Conservation (phyloP, 1,139 yeast species). For the Yamadazyma pseudoaaseri region DNA sequence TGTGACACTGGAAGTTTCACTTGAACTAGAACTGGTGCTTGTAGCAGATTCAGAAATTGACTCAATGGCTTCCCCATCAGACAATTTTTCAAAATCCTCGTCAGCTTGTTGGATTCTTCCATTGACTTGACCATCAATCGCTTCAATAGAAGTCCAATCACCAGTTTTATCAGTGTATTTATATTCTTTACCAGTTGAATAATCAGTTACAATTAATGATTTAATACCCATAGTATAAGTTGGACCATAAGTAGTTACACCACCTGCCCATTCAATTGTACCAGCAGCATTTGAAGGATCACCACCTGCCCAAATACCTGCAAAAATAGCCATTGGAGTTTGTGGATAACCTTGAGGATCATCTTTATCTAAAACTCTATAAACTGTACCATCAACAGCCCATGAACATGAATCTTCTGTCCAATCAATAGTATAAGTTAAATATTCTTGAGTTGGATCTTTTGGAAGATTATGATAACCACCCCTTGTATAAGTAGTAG, state of each 20-base stretch:
- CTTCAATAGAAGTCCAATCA: slow-evolving; percentile 62
- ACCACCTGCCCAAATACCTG: slow-evolving; percentile 85
- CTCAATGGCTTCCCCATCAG: slow-evolving; percentile 16
- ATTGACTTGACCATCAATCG: slow-evolving; percentile 61
- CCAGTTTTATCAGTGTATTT: slow-evolving; percentile 66
- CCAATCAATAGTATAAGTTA: slow-evolving; percentile 86
- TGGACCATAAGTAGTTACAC: slow-evolving; percentile 64
- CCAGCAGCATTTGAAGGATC: slow-evolving; percentile 65
- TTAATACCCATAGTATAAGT: slow-evolving; percentile 72
- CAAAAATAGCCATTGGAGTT: slow-evolving; percentile 67
- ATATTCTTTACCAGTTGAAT: slow-evolving; percentile 75
- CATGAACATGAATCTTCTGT: slow-evolving; percentile 57
- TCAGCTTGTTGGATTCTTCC: slow-evolving; percentile 56
- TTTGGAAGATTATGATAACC: slow-evolving; percentile 53
- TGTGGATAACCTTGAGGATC: slow-evolving; percentile 71
- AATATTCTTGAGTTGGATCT: slow-evolving; percentile 55
- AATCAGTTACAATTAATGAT: slow-evolving; percentile 65
- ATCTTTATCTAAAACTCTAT: slow-evolving; percentile 56
- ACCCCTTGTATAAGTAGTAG: slow-evolving; percentile 77
- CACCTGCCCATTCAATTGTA: slow-evolving; percentile 86
- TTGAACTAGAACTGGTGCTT: slow-evolving; percentile 2
- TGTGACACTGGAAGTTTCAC: neutral
- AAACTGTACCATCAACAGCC: slow-evolving; percentile 58
- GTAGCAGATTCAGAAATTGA: slow-evolving; percentile 5
- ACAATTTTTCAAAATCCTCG: slow-evolving; percentile 45